Conservation (phyloP, 192 early-diverging fungal species). For the Entomortierella lignicola region DNA sequence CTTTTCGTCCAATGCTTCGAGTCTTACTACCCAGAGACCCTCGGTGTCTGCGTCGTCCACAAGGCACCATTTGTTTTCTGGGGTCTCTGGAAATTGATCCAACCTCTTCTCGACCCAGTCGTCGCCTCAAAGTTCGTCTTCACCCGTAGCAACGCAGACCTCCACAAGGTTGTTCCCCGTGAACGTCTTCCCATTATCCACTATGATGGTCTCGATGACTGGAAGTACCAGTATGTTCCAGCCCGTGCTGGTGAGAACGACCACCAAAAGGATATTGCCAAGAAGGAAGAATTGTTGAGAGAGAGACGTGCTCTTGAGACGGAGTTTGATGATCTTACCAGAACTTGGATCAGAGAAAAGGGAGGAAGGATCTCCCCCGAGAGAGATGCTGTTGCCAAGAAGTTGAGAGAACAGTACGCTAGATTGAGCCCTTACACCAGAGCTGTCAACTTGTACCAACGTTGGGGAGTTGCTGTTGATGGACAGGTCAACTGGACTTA, state of each 20-base stretch:
- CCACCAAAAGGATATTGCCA: slow-evolving; percentile 57
- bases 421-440: slow-evolving; percentile 60
- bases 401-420: slow-evolving; percentile 59
- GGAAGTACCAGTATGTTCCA: slow-evolving; percentile 63
- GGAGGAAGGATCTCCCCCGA: slow-evolving; percentile 42
- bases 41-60: slow-evolving; percentile 85
- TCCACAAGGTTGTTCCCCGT: slow-evolving; percentile 71
- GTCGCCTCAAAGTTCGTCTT: slow-evolving; percentile 90
- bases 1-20: slow-evolving; percentile 85
- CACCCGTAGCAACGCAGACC: slow-evolving; percentile 68
- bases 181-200: slow-evolving; percentile 69
- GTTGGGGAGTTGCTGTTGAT: slow-evolving; percentile 42
- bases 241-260: slow-evolving; percentile 40
- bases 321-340: slow-evolving; percentile 59
- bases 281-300: slow-evolving; percentile 43
- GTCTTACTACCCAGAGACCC: slow-evolving; percentile 91
- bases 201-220: slow-evolving; percentile 70
- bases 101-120: slow-evolving; percentile 88
- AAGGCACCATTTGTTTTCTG: slow-evolving; percentile 92
- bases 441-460: slow-evolving; percentile 42
- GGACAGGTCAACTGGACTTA: slow-evolving; percentile 52
- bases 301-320: slow-evolving; percentile 50
- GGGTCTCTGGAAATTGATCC: slow-evolving; percentile 85
- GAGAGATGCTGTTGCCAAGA: slow-evolving; percentile 53
- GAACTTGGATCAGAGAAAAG: slow-evolving; percentile 59